phyloP scores from a whole-genome alignment of 768 basidiomycete species.

The Termitomyces sp. region DNA sequence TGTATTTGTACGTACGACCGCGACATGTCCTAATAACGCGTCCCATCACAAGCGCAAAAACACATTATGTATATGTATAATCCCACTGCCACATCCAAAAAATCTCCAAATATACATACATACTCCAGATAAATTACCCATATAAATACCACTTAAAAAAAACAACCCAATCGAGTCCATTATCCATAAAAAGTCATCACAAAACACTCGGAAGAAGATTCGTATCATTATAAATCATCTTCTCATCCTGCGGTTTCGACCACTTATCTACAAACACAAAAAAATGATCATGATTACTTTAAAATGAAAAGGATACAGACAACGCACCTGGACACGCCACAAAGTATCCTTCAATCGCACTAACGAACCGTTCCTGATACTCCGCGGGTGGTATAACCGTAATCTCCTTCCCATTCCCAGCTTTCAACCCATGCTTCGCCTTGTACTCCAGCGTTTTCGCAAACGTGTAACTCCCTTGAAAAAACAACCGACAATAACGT shows the following conservation, averaged over 20 bases:
- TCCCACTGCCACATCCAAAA: no score
- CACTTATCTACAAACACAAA: conserved; percentile 42
- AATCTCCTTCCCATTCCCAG: conserved; percentile 69
- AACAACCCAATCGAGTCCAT: no score
- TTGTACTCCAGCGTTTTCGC: conserved; percentile 87
- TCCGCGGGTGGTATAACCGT: conserved; percentile 80
- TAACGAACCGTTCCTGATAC: conserved; percentile 76
- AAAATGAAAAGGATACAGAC: not conserved
- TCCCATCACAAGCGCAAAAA: no score
- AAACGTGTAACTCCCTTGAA: conserved; percentile 74
- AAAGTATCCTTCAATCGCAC: conserved; percentile 71
- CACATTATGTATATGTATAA: no score
- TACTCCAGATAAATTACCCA: no score
- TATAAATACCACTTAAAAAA: no score
- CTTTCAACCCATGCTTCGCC: conserved; percentile 72
- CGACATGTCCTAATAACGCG: no score
- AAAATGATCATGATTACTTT: not conserved
- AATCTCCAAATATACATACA: no score
- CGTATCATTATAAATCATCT: conserved; percentile 34
- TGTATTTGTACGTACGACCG: no score
- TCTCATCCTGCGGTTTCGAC: conserved; percentile 42
- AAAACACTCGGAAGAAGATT: conserved; percentile 40
- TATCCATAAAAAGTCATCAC: no score
- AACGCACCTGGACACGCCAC: conserved; percentile 66
- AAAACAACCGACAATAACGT: no score